Evolutionary conservation across 1,284 basidiomycete genomes (phyloP).

Genomic region (Apiotrichum mycotoxinovorans): DNA sequence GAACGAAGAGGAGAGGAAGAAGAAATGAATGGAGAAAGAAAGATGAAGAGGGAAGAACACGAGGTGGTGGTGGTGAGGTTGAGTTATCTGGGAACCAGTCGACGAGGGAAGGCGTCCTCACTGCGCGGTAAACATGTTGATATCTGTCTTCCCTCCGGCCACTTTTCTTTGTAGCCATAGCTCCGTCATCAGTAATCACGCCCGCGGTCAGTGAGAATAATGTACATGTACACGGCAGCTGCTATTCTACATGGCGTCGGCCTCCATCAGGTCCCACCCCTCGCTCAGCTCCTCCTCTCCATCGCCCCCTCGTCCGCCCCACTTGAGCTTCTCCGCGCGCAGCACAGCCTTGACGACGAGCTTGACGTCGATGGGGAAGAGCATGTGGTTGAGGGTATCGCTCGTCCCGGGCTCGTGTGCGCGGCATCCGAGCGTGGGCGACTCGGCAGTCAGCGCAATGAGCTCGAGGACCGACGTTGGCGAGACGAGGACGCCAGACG

Average conservation of each 20-base stretch:
- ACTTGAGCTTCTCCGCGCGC: slow-evolving; percentile 23
- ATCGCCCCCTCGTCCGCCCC: slow-evolving; percentile 15
- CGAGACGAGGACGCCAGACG: slow-evolving; percentile 19
- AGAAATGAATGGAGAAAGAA: background rate
- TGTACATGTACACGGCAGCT: background rate
- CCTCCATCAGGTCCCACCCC: slow-evolving; percentile 40
- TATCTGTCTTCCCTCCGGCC: too few species aligned
- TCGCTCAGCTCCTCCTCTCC: slow-evolving; percentile 30
- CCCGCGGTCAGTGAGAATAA: background rate
- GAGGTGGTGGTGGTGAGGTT: too few species aligned
- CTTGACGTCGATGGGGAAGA: slow-evolving; percentile 41
- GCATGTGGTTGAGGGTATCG: slow-evolving; percentile 25
- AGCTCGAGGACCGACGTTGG: slow-evolving; percentile 34
- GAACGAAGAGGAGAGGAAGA: background rate
- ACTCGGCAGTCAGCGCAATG: slow-evolving; percentile 25
- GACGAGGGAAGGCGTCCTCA: too few species aligned
- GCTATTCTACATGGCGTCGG: slow-evolving; percentile 2
- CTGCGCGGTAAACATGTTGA: too few species aligned
- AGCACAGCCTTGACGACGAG: slow-evolving; percentile 36
- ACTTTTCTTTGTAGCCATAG: too few species aligned
- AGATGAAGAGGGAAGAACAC: background rate
- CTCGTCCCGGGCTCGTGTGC: slow-evolving; percentile 39
- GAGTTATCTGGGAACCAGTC: too few species aligned
- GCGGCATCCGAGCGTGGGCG: slow-evolving; percentile 27
- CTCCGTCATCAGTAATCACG: too few species aligned